Evolutionary conservation across 768 basidiomycete species (phyloP).

Genomic region (Boletellus sp.): DNA sequence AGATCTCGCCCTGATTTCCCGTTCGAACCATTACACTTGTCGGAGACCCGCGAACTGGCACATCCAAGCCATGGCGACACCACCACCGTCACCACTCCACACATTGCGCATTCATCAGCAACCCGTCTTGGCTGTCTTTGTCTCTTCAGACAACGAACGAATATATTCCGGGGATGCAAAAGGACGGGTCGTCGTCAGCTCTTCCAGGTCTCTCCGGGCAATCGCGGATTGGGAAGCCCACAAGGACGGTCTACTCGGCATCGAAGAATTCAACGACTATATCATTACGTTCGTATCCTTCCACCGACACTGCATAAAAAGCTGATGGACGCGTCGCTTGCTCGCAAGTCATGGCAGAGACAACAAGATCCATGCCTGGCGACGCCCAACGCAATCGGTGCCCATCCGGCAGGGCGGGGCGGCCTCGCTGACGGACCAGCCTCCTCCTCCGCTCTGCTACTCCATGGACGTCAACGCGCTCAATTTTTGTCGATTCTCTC

Average conservation of each 20-base stretch:
- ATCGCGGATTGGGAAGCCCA: conserved; percentile 78
- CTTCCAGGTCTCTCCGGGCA: conserved; percentile 72
- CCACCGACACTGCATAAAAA: background rate
- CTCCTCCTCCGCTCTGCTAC: conserved; percentile 51
- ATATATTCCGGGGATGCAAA: conserved; percentile 84
- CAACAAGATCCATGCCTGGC: conserved; percentile 81
- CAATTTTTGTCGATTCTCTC: conserved; percentile 89
- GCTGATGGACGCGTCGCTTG: background rate
- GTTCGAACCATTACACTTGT: too few relatives aligned
- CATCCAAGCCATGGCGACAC: conserved; percentile 6
- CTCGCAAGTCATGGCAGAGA: conserved; percentile 66
- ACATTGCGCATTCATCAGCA: conserved; percentile 70
- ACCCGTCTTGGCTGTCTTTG: conserved; percentile 53
- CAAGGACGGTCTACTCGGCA: conserved; percentile 66
- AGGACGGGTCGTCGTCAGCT: conserved; percentile 74
- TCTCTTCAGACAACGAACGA: conserved; percentile 72
- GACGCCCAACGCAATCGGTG: conserved; percentile 44
- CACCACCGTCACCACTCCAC: conserved; percentile 62
- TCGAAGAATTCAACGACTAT: conserved; percentile 66
- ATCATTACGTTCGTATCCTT: conserved; percentile 70
- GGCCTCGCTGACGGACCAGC: conserved; percentile 48
- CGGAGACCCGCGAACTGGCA: too few relatives aligned
- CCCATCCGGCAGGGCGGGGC: conserved; percentile 51
- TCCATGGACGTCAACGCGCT: conserved; percentile 89
- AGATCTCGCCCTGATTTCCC: too few relatives aligned